These are phyloP conservation scores for Coemansia sp. DNA, from an alignment of 192 early-diverging fungal genomes.

Conservation along the genomic window DNA sequence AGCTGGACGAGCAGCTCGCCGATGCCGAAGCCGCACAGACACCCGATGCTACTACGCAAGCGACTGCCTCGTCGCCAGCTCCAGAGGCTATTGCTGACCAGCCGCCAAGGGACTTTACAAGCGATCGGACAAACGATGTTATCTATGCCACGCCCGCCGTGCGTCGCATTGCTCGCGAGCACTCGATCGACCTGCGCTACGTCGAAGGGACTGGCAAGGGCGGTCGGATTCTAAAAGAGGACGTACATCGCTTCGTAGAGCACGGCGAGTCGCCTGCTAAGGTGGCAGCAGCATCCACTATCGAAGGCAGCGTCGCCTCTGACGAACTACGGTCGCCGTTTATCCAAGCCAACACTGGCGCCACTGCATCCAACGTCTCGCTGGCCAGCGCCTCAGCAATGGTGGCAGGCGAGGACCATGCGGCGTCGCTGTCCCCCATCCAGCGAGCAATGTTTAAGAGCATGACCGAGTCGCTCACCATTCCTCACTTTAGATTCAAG, in stretches of 20 bases:
- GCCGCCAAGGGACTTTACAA: constrained; percentile 22
- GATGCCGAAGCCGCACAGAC: background rate
- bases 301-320: background rate
- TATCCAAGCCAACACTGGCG: constrained; percentile 34
- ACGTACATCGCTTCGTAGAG: constrained; percentile 63
- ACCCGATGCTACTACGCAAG: background rate
- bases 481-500: constrained; percentile 95
- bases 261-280: background rate
- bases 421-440: constrained; percentile 74
- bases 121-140: constrained; percentile 34
- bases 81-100: background rate
- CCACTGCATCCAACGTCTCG: constrained; percentile 23
- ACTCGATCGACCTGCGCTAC: constrained; percentile 70
- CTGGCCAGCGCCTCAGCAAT: constrained; percentile 29
- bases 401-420: constrained; percentile 55
- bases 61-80: background rate
- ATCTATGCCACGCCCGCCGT: constrained; percentile 90
- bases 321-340: constrained; percentile 25
- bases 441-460: constrained; percentile 97
- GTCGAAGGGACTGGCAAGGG: constrained; percentile 82
- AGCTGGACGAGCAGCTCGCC: constrained; percentile 47
- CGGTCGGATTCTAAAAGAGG: constrained; percentile 92
- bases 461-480: constrained; percentile 90
- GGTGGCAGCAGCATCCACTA: background rate
- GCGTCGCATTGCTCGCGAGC: constrained; percentile 79